Evolutionary conservation across 805 yeast species (phyloP).

Genomic region (Jamesozyma hellenica): DNA sequence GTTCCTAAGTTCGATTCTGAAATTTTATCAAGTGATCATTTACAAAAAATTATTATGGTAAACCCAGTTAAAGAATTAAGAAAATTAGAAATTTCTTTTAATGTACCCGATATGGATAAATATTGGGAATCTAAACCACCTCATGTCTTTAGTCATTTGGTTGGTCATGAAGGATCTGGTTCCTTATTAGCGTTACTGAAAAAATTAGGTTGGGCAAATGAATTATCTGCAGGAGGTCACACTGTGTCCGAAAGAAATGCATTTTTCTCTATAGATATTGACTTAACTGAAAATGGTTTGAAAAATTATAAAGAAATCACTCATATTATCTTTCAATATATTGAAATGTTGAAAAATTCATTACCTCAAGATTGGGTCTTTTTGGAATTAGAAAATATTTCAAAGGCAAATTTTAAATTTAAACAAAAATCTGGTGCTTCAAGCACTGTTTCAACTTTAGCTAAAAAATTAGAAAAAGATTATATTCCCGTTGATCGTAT

Average conservation of each 20-base stretch:
- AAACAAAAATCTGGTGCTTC: constrained; percentile 68
- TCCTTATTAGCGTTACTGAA: constrained; percentile 67
- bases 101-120: constrained; percentile 66
- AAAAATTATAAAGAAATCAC: constrained; percentile 52
- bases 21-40: constrained; percentile 41
- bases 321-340: constrained; percentile 57
- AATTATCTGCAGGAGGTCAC: constrained; percentile 62
- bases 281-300: constrained; percentile 67
- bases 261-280: constrained; percentile 58
- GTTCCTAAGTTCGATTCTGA: constrained; percentile 29
- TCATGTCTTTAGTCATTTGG: constrained; percentile 63
- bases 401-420: constrained; percentile 65
- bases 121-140: constrained; percentile 62
- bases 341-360: constrained; percentile 45
- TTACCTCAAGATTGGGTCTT: constrained; percentile 73
- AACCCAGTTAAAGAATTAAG: constrained; percentile 78
- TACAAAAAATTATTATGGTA: constrained; percentile 48
- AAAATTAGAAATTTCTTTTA: constrained; percentile 55
- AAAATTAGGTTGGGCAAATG: constrained; percentile 67
- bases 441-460: constrained; percentile 58
- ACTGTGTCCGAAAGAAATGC: constrained; percentile 59
- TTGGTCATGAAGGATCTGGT: constrained; percentile 91
- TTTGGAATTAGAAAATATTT: constrained; percentile 62
- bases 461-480: constrained; percentile 48
- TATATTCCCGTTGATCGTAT: constrained; percentile 55